Percentiles rank a stretch among this genome's conserved stretches.
Evolutionary conservation across 371 early-diverging fungal genomes (phyloP).

Genomic region (Mortierella sp.): DNA sequence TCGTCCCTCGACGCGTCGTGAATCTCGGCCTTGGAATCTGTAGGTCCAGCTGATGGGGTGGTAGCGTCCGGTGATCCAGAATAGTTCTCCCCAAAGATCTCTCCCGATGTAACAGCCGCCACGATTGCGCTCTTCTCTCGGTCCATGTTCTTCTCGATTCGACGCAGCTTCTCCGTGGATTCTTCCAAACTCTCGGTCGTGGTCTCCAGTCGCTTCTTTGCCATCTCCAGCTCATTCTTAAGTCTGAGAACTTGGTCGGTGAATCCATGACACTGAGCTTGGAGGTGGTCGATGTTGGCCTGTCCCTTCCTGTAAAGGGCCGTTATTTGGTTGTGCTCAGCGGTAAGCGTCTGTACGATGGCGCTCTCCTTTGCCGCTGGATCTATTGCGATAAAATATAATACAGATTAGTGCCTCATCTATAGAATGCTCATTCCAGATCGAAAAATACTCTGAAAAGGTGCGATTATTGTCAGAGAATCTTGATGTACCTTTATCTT

Average conservation of each 20-base stretch:
- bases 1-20: constrained; percentile 52
- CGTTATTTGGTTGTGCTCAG: constrained; percentile 35
- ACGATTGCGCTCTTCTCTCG: constrained; percentile 48
- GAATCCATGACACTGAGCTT: constrained; percentile 40
- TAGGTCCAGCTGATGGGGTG: constrained; percentile 25
- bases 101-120: constrained; percentile 47
- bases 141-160: constrained; percentile 33
- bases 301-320: constrained; percentile 37
- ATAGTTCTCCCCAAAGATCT: constrained; percentile 54
- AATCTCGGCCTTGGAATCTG: constrained; percentile 23
- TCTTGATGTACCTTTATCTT: constrained; percentile 22
- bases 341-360: constrained; percentile 25
- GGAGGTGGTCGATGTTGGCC: constrained; percentile 40
- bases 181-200: constrained; percentile 40
- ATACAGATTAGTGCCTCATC: neutral
- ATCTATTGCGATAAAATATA: constrained; percentile 17
- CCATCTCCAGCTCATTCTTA: constrained; percentile 40
- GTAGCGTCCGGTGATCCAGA: constrained; percentile 24
- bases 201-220: constrained; percentile 40
- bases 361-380: constrained; percentile 30
- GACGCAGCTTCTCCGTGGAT: constrained; percentile 37
- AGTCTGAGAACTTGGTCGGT: constrained; percentile 42
- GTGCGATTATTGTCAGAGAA: no score
- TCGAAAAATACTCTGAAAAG: neutral
- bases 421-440: no score